Conservation (phyloP, 1,284 basidiomycete species). For the Rhizoctonia solani region DNA sequence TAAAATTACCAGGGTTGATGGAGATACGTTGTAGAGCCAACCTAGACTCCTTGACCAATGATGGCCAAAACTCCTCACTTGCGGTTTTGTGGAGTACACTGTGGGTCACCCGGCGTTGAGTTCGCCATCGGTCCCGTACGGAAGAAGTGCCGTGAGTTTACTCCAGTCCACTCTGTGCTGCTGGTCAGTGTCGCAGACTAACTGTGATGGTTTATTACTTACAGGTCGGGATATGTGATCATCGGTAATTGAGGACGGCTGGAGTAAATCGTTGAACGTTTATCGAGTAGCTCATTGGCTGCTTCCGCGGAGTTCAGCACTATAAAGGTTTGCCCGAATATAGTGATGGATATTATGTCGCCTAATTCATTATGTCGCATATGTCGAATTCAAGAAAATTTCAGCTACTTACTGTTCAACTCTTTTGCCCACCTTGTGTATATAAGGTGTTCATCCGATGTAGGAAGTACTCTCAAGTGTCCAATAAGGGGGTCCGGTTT, state of each 20-base stretch:
- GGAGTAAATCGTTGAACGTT: constrained; percentile 34
- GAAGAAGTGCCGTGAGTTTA: constrained; percentile 6
- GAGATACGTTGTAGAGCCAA: constrained; percentile 8
- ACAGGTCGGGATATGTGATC: constrained; percentile 4
- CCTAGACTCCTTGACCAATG: constrained; percentile 10
- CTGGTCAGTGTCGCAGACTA: neutral
- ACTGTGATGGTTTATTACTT: neutral
- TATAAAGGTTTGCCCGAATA: constrained; percentile 35
- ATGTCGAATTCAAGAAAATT: neutral
- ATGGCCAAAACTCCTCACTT: constrained; percentile 18
- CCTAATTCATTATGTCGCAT: neutral
- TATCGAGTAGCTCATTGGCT: constrained; percentile 24
- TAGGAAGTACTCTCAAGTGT: constrained; percentile 1
- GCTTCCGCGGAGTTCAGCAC: constrained; percentile 34
- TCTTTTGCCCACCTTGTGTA: neutral
- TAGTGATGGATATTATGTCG: constrained; percentile 31
- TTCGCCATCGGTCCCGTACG: constrained; percentile 19
- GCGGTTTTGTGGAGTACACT: constrained; percentile 11
- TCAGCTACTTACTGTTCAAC: neutral
- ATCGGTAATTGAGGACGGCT: constrained; percentile 32
- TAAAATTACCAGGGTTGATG: constrained; percentile 19
- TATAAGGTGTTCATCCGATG: neutral
- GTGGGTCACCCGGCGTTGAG: constrained; percentile 8
- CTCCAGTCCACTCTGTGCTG: constrained; percentile 3
- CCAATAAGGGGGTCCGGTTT: constrained; percentile 24